Base-by-base conservation (phyloP, 2,329 filamentous ascomycete genomes). In the Claviceps arundinis region DNA sequence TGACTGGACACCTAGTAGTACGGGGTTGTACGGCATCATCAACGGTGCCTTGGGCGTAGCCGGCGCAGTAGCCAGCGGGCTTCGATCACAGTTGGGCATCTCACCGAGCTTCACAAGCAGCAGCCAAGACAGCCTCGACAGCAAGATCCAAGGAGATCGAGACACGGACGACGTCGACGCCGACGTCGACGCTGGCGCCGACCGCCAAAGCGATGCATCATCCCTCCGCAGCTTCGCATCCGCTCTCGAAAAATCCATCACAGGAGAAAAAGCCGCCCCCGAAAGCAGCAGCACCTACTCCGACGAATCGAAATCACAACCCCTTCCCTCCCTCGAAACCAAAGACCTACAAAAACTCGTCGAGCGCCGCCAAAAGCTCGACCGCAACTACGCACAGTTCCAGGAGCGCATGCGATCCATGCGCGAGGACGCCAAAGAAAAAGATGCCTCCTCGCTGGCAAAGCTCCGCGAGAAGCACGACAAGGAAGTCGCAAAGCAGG, bases 261-360 rank as follows among this genome's bases (percentile, higher is more conserved):
- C 60, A 8, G 63, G 64, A 37, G 61, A 63, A n/a, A 60, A 60
- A 14, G 55, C 47, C 8, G 53, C 57, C 4, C 50, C 57, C 4
- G 54, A 58, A 2, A 63, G 59, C 49, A 7, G 5, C 14, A 43
- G 42, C 42, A 43, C 57, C 26, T 56, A 60, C 19, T 75, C 70
- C 1, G 68, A 71, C 37, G 71, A 72, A 2, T 71, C 73, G 2
- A 62, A 58, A 41, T 63, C 53, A 9, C 62, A 59, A 7, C 52
- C 34, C 54, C 55, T 61, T 56, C 53, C 63, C 57, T 41, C 64
- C 51, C 47, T 61, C 57, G 81, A 85, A 42, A 42, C n/a, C 30
- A 84, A 81, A 59, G 81, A 87, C 58, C 73, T 89, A 3, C 70
- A 72, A 54, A 85, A 82, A 60, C 73, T 87, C 8, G 72, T 80